phyloP scores from a whole-genome alignment of 345 rosid species.

The Rhizophora apiculata region DNA sequence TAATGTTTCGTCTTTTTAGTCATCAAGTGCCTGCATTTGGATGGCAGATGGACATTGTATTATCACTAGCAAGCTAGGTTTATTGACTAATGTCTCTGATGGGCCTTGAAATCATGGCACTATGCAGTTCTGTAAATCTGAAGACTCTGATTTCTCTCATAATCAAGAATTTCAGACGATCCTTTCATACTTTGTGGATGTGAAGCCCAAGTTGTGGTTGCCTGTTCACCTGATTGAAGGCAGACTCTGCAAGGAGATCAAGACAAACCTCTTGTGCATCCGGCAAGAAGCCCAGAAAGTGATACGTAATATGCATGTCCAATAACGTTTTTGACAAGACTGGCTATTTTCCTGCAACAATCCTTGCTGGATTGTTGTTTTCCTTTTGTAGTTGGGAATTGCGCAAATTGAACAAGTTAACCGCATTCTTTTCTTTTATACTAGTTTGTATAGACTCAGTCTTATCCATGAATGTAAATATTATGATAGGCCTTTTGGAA shows the following conservation, averaged over 20 bases:
- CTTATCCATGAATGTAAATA: too few relatives aligned
- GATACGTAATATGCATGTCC: background rate
- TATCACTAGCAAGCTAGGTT: background rate
- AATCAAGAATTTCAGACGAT: slow-evolving; percentile 50
- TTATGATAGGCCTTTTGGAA: too few relatives aligned
- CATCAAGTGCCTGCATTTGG: background rate
- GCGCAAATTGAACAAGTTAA: background rate
- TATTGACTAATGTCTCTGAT: background rate
- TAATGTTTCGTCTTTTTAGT: background rate
- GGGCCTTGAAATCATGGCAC: background rate
- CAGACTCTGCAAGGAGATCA: slow-evolving; percentile 65
- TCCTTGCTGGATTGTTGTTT: background rate
- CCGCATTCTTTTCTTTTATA: too few relatives aligned
- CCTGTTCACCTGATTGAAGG: slow-evolving; percentile 81
- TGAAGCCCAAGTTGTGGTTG: slow-evolving; percentile 79
- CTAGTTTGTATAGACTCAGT: too few relatives aligned
- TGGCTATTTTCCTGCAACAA: background rate
- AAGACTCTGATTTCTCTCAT: slow-evolving; percentile 24
- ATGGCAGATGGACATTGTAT: background rate
- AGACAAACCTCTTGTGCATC: slow-evolving; percentile 58
- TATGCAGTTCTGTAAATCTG: slow-evolving; percentile 38
- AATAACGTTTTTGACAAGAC: slow-evolving; percentile 10
- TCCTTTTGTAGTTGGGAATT: slow-evolving; percentile 1
- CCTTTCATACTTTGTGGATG: slow-evolving; percentile 61
- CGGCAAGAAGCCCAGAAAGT: slow-evolving; percentile 60